Evolutionary conservation across 2,329 filamentous ascomycete genomes (phyloP), one percentile per base, ranked within the genome.

Genomic region (Cladosporium sp.): DNA sequence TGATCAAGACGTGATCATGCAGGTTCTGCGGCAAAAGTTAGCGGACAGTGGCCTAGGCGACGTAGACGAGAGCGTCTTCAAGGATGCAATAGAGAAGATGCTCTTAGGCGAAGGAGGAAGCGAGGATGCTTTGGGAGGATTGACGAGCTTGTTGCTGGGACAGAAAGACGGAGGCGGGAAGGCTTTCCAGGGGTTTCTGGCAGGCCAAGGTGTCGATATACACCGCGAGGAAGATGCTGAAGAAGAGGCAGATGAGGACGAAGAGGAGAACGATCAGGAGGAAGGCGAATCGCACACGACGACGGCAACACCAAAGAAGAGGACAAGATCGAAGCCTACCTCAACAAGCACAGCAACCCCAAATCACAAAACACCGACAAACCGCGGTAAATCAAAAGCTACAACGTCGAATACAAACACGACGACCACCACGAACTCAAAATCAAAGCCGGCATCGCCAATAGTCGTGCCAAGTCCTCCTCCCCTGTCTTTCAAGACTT

Each of bases 21-120:
- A 71, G 7, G 72, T 76, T 11, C 61, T 78, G 10, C 69, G 70
- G 37, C 67, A 73, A 55, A 75, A 69, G 62, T 70, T 78, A 0
- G 71, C 69, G 16, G 71, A 72, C 12, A 70, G 71, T 18, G 76
- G 75, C 0, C 67, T 77, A 21, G 69, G 78, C 21, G 79, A 77
- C 18, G 75, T 79, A 70, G 80, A 82, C 66, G 77, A 80, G 44
- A 71, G 74, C 16, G 76, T 78, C 14, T 75, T 83, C 57, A 76
- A 82, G 62, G 70, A 80, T 56, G 80, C 78, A 18, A 77, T 80
- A 5, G 74, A 77, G 69, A 77, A 81, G 60, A 81, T 83, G 80
- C 73, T 82, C 12, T 76, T 75, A 5, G 77, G 78, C 33, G 73
- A 79, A n/a, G 76, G 67, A 59, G 72, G 73, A 8, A 76, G 76